These are phyloP conservation scores for Amborella trichopoda DNA, from an alignment of 164 flowering plant species.

Conservation along the genomic window DNA sequence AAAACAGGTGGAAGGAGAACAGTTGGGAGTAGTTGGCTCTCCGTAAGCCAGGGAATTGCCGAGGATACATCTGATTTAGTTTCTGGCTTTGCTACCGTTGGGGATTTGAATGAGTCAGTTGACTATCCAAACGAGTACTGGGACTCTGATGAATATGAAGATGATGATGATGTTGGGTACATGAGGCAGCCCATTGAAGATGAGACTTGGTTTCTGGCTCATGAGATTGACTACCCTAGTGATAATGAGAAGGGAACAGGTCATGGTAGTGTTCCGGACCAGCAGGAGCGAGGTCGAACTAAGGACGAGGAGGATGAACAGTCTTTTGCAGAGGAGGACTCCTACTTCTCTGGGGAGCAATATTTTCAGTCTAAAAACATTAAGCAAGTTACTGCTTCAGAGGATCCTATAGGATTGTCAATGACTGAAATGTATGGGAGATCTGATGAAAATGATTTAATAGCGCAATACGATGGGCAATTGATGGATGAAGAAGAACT, in stretches of 20 bases:
- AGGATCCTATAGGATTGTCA: constrained; percentile 52
- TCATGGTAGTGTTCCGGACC: constrained; percentile 78
- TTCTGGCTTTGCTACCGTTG: constrained; percentile 91
- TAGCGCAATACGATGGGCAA: constrained; percentile 86
- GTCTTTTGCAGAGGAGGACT: constrained; percentile 93
- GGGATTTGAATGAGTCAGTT: constrained; percentile 82
- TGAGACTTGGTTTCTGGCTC: constrained; percentile 96
- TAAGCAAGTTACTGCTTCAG: constrained; percentile 43
- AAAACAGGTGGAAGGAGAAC: constrained; percentile 48
- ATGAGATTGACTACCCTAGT: constrained; percentile 98
- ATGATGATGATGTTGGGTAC: constrained; percentile 94
- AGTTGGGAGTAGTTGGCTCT: constrained; percentile 82
- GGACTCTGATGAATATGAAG: constrained; percentile 99
- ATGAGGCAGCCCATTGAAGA: constrained; percentile 98
- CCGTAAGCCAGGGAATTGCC: constrained; percentile 94
- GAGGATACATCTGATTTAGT: constrained; percentile 90
- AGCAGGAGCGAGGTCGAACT: constrained; percentile 47
- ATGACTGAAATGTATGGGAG: constrained; percentile 53
- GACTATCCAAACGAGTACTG: constrained; percentile 96
- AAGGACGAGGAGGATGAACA: constrained; percentile 91
- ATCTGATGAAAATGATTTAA: constrained; percentile 44
- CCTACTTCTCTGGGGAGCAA: constrained; percentile 65
- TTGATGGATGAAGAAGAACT: constrained; percentile 87
- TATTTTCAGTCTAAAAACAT: not conserved
- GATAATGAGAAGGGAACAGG: constrained; percentile 91